Conservation (phyloP, 257 asterid species). For the Penstemon newberryi region DNA sequence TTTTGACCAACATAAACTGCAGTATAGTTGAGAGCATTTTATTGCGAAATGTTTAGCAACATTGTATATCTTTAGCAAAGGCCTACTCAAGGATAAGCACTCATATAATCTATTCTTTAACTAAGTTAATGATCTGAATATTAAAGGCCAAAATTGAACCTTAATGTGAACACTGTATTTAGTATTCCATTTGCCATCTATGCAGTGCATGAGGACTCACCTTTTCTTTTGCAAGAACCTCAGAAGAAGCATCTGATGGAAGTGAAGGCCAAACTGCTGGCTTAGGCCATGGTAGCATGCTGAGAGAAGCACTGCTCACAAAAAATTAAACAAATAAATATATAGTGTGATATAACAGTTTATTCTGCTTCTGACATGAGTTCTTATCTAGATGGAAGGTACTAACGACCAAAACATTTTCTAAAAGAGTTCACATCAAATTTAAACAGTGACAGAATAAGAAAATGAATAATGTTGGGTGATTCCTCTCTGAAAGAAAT, state of each 20-base stretch:
- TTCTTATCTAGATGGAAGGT: slow-evolving; percentile 15
- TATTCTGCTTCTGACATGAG: slow-evolving; percentile 25
- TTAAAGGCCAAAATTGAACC: slow-evolving; percentile 3
- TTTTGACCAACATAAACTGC: slow-evolving; percentile 7
- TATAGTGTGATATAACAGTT: slow-evolving; percentile 1
- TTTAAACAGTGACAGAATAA: slow-evolving; percentile 9
- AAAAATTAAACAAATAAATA: slow-evolving; percentile 29
- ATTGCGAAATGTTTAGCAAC: slow-evolving; percentile 6
- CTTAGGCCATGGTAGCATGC: slow-evolving; percentile 99
- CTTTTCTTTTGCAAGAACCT: slow-evolving; percentile 93
- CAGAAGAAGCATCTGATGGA: slow-evolving; percentile 81
- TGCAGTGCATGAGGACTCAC: slow-evolving; percentile 43
- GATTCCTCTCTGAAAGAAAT: slow-evolving; percentile 5
- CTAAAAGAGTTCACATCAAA: slow-evolving; percentile 4
- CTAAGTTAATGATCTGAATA: slow-evolving; percentile 17
- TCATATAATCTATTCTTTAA: slow-evolving; percentile 7
- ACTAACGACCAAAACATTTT: slow-evolving; percentile 19
- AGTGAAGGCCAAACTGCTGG: slow-evolving; percentile 96
- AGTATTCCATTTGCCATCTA: slow-evolving; percentile 13
- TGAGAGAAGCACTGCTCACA: slow-evolving; percentile 82
- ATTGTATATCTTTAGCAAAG: slow-evolving; percentile 18
- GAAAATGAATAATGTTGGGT: slow-evolving; percentile 2
- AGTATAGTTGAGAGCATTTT: not conserved
- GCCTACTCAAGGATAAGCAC: slow-evolving; percentile 15
- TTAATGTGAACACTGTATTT: slow-evolving; percentile 3